phyloP scores from a whole-genome alignment of 148 eudicot species.

The Dysphania ambrosioides region DNA sequence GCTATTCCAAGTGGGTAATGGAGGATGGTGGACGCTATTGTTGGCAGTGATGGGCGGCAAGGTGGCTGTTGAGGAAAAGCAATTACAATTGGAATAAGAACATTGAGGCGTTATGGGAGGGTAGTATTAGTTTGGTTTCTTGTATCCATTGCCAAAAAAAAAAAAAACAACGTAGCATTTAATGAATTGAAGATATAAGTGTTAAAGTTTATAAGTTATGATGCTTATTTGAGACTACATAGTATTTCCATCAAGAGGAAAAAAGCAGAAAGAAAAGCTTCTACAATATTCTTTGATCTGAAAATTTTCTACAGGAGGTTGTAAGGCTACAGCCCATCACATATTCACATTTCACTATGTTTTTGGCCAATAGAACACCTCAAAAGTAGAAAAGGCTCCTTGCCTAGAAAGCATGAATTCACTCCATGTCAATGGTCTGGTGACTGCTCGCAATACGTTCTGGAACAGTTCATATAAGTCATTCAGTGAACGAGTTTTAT shows the following conservation, averaged over 20 bases:
- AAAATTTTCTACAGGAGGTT: not conserved
- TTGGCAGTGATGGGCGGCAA: not conserved
- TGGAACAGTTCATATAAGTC: constrained; percentile 58
- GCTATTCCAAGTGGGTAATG: not conserved
- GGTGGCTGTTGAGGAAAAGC: not conserved
- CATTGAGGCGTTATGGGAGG: too few species aligned
- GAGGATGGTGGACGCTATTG: too few species aligned
- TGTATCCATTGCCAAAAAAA: too few species aligned
- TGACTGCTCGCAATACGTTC: constrained; percentile 49
- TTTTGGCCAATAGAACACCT: constrained; percentile 45
- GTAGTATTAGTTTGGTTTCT: too few species aligned
- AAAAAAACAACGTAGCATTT: too few species aligned
- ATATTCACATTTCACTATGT: constrained; percentile 23
- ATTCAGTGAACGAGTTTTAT: constrained; percentile 76
- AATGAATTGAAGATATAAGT: too few species aligned
- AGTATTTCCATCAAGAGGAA: too few species aligned
- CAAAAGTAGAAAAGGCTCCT: constrained; percentile 64
- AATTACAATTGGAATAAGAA: not conserved
- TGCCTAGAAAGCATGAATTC: constrained; percentile 76
- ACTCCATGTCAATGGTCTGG: constrained; percentile 74
- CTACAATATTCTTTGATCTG: too few species aligned
- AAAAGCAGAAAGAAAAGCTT: too few species aligned
- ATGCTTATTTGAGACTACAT: too few species aligned
- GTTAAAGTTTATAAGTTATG: too few species aligned
- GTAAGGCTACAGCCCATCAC: constrained; percentile 19